Percentiles rank a stretch among this genome's conserved stretches.
Conservation (phyloP, 345 rosid species). For the Salix brachista region DNA sequence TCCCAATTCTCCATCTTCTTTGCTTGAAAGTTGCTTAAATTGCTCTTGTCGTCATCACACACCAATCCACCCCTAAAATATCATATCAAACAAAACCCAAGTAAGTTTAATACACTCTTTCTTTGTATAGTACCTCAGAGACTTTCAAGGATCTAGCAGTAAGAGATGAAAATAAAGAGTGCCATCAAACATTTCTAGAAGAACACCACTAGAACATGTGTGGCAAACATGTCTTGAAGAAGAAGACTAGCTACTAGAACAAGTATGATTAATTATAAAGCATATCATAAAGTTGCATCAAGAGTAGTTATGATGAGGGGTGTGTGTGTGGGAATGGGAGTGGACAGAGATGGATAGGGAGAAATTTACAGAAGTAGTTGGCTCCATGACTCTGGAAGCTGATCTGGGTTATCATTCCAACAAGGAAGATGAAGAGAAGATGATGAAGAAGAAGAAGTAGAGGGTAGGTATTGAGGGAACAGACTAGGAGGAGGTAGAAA, state of each 20-base stretch:
- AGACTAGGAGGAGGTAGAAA: slow-evolving; percentile 34
- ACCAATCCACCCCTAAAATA: slow-evolving; percentile 61
- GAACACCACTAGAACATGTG: background rate
- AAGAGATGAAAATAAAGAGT: background rate
- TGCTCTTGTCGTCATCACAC: slow-evolving; percentile 51
- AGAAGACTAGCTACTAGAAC: no score
- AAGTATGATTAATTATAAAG: background rate
- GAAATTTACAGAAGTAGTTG: slow-evolving; percentile 58
- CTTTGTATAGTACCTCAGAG: background rate
- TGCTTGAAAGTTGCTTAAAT: slow-evolving; percentile 44
- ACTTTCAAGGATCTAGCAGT: background rate
- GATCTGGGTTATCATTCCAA: slow-evolving; percentile 61
- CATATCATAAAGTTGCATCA: background rate
- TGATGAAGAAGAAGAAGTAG: slow-evolving; percentile 46
- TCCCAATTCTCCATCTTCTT: slow-evolving; percentile 67
- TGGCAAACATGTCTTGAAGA: background rate
- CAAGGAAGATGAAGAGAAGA: slow-evolving; percentile 48
- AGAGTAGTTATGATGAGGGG: background rate
- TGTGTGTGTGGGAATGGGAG: background rate
- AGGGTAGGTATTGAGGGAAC: slow-evolving; percentile 27
- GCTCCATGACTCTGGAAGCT: slow-evolving; percentile 78
- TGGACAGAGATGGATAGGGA: slow-evolving; percentile 6
- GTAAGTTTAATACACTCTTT: background rate
- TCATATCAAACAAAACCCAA: background rate
- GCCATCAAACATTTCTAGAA: background rate